Base-by-base conservation (phyloP, 306 rosid genomes). In the Malus orientalis region DNA sequence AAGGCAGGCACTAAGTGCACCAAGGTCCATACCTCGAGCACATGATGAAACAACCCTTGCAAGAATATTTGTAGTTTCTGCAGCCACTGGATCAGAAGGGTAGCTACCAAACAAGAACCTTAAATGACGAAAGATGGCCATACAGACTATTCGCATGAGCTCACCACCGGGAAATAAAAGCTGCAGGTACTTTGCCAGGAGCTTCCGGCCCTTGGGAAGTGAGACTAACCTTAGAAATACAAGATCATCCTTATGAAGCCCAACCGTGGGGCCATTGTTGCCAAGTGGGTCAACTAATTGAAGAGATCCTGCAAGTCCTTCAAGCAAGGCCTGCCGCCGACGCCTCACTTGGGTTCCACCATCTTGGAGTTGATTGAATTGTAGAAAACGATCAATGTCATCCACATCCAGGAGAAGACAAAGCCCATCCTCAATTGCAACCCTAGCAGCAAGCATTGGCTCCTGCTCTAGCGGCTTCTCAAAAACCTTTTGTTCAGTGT, bases 381-480 rank as follows among this genome's bases (percentile, higher is more conserved):
- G 96, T 70, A 96, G 80, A 84, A 89, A 91, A 74, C 99, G 98
- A 63, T 96, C 96, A 74, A 96, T 91, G 84, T 96, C 99, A 85
- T 96, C 96, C 53, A 91, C 97, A 75, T 96, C 99, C 77, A 96
- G 93, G 79, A 96, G 96, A 85, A 93, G 91, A 84, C 96, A 96
- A 14, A 91, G 84, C 58, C 98, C 98, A 83, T 96, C 99, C 83
- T 96, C 99, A 74, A 96, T 88, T 29, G 86, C 74, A 60, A 92
- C 99, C 82, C 99, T 89, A 68, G 96, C 97, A 25, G 90, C 99
- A 81, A 96, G 96, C 96, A 96, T 70, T 25, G 99, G 99, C 85
- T 96, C 99, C 84, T 92, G 96, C 64, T 96, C 99, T 81, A 96
- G 93, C 45, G 98, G 97, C 86, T 96, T 96, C 81, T 88, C 98